A percentile compares a stretch with the other conserved stretches of the same genome.
Conservation (phyloP, 2,329 filamentous ascomycete genomes). For the Scedosporium minutisporum region DNA sequence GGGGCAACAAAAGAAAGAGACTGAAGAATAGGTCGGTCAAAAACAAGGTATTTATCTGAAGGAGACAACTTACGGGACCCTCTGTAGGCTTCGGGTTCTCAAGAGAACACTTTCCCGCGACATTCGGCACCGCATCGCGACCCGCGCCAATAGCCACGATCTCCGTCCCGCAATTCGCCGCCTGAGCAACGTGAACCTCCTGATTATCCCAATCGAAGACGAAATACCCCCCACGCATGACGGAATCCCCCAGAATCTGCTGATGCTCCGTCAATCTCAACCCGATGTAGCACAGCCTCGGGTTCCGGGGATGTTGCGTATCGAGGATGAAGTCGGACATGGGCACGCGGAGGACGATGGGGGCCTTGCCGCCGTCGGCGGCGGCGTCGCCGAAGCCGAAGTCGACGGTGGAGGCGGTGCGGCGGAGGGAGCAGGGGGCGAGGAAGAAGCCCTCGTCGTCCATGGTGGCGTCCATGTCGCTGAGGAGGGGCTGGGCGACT, state of each 20-base stretch:
- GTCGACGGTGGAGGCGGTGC: slow-evolving; percentile 29
- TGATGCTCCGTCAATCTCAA: slow-evolving; percentile 27
- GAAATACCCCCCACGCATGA: slow-evolving; percentile 34
- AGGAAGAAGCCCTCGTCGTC: slow-evolving; percentile 33
- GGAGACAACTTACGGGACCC: background rate
- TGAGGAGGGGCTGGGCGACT: slow-evolving; percentile 31
- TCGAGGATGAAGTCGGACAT: slow-evolving; percentile 41
- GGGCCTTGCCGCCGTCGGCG: slow-evolving; percentile 1
- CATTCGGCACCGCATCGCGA: slow-evolving; percentile 20
- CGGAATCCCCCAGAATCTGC: slow-evolving; percentile 33
- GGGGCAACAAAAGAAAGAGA: background rate
- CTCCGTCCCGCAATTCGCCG: slow-evolving; percentile 28
- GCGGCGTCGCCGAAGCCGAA: slow-evolving; percentile 34
- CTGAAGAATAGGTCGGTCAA: background rate
- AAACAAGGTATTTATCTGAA: background rate
- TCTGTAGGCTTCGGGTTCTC: background rate
- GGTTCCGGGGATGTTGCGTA: slow-evolving; percentile 18
- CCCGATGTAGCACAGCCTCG: slow-evolving; percentile 30
- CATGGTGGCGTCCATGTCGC: slow-evolving; percentile 28
- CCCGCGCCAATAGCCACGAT: slow-evolving; percentile 26
- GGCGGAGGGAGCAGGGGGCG: slow-evolving; percentile 30
- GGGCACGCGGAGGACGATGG: slow-evolving; percentile 34
- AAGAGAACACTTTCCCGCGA: slow-evolving; percentile 22
- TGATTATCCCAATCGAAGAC: slow-evolving; percentile 36
- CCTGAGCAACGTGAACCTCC: slow-evolving; percentile 30